Evolutionary conservation across 108 stramenopile genomes (phyloP).

Genomic region (Stephanodiscus minutulus): DNA sequence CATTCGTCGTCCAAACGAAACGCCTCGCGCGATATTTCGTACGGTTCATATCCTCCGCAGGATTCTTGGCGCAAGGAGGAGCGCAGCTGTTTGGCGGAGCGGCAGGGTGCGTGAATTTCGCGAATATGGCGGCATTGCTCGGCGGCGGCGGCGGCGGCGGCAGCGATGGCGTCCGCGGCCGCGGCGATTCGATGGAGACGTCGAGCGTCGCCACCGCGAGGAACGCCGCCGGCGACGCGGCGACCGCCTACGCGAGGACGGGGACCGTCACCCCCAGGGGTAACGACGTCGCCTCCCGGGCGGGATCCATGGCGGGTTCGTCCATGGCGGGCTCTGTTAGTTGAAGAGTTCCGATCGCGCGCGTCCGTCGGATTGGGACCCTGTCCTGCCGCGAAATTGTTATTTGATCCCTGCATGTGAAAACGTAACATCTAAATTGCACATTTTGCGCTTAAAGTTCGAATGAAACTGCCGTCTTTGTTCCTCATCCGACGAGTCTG

Average conservation of each 20-base stretch:
- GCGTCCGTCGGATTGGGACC: too few species aligned
- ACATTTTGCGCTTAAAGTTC: too few species aligned
- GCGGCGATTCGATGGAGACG: slow-evolving; percentile 3
- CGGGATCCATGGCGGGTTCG: slow-evolving; percentile 1
- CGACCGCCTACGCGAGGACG: not conserved
- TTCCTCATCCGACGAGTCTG: too few species aligned
- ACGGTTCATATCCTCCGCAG: not conserved
- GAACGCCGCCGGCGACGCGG: not conserved
- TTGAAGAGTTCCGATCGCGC: not conserved
- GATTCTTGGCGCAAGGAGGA: slow-evolving; percentile 14
- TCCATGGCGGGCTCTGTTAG: slow-evolving; percentile 8
- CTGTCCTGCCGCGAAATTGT: too few species aligned
- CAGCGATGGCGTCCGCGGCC: not conserved
- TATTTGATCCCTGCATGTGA: too few species aligned
- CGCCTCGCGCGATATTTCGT: not conserved
- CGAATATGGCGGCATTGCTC: slow-evolving; percentile 5
- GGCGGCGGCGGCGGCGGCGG: slow-evolving; percentile 3
- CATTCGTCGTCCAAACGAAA: not conserved
- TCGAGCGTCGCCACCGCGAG: not conserved
- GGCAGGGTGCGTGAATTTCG: slow-evolving; percentile 1
- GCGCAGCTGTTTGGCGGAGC: slow-evolving; percentile 21
- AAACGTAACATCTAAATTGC: too few species aligned
- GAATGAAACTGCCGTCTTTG: too few species aligned
- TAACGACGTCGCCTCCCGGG: not conserved
- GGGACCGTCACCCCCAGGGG: slow-evolving; percentile 14